These are phyloP conservation scores for Mycena capillaripes DNA, from an alignment of 768 basidiomycete genomes.

Conservation along the genomic window DNA sequence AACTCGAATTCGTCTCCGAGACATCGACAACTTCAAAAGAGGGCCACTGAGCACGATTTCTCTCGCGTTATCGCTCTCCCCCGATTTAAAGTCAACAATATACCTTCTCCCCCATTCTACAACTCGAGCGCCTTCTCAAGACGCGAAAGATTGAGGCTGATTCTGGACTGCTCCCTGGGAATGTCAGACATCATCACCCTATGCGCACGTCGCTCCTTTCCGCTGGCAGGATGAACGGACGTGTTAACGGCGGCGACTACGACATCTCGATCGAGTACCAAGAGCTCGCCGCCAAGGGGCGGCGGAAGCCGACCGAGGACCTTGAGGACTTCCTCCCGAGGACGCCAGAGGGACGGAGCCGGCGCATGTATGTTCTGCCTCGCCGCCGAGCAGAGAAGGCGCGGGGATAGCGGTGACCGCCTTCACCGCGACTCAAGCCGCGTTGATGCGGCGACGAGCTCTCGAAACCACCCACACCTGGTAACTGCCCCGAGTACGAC, in stretches of 20 bases:
- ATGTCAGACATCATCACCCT: constrained; percentile 17
- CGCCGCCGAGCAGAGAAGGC: constrained; percentile 74
- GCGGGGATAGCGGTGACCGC: constrained; percentile 85
- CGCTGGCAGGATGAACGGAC: constrained; percentile 31
- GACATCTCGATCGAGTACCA: constrained; percentile 57
- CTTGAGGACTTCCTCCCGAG: constrained; percentile 89
- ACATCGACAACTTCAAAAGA: too few relatives aligned
- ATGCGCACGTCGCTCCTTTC: constrained; percentile 27
- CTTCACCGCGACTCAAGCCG: constrained; percentile 39
- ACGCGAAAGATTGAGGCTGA: too few relatives aligned
- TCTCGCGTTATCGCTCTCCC: too few relatives aligned
- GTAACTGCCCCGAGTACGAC: constrained; percentile 66
- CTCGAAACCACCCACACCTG: constrained; percentile 26
- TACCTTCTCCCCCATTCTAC: too few relatives aligned
- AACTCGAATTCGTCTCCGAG: too few relatives aligned
- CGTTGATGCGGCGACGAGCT: constrained; percentile 34
- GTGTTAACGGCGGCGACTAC: constrained; percentile 42
- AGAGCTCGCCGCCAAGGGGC: constrained; percentile 42
- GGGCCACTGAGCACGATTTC: too few relatives aligned
- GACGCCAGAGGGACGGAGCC: constrained; percentile 87
- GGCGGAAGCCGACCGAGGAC: constrained; percentile 46
- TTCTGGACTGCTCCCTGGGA: too few relatives aligned
- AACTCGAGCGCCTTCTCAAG: too few relatives aligned
- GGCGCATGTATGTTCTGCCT: constrained; percentile 92
- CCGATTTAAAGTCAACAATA: too few relatives aligned